Evolutionary conservation across 305 asterid genomes (phyloP), one percentile per base, ranked within the genome.

Genomic region (Fraxinus sp.): DNA sequence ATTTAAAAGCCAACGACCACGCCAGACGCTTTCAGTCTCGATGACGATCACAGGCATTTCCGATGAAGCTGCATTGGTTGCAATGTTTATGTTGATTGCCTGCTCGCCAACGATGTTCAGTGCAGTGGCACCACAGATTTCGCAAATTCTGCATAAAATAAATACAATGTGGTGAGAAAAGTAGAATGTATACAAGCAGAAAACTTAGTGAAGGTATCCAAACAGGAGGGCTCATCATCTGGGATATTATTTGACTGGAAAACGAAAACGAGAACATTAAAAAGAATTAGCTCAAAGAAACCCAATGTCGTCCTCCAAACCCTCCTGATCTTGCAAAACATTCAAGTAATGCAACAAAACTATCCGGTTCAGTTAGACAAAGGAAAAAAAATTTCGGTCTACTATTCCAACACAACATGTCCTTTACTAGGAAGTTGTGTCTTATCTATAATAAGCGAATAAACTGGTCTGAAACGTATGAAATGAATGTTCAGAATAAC

Each of bases 101-200:
- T 88, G 92, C 70, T 84, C 90, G 66, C 89, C 88, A 5, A 82
- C 89, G n/a, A 89, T 74, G 32, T 89, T 89, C 10, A 77, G 37
- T 2, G 92, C 92, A 30, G 85, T 36, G 64, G 87, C 89, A 74
- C 92, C 92, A 52, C 92, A 89, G 78, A 89, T 89, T 82, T 89
- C 92, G 76, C 92, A 89, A 77, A 81, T 88, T 49, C 92, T 89
- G 91, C 82, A 88, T 20, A 8, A 74, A 13, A 79, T 57, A 36
- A 72, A 81, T 75, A 52, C 20, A 71, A 7, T 70, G 35, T 16
- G 71, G 52, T 11, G 68, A 57, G 39, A 41, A 2, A 62, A 78
- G 37, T 64, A 4, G 41, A 81, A 39, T 24, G 4, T 26, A 11
- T 68, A 28, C 18, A 24, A 26, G 14, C 73, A 64, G 73, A 64